phyloP scores from a whole-genome alignment of 495 filamentous ascomycete genomes.

The Trichocladium antarcticum region DNA sequence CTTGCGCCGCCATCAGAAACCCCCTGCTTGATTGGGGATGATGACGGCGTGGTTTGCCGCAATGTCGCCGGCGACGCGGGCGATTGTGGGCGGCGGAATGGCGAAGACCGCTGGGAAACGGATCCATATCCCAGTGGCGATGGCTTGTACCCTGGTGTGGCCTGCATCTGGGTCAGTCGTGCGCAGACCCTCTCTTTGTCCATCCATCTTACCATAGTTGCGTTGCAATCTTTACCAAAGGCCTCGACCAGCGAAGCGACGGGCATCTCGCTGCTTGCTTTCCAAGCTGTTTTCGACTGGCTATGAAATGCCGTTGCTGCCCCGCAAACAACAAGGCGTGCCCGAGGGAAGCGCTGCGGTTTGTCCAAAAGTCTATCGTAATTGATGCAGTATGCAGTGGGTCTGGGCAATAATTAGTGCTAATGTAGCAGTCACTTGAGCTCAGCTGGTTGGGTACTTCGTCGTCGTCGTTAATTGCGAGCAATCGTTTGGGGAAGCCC shows the following conservation, averaged over 20 bases:
- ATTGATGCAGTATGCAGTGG: too few relatives aligned
- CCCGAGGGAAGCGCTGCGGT: too few relatives aligned
- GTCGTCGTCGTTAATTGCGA: too few relatives aligned
- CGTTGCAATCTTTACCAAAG: background rate
- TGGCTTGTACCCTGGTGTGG: constrained; percentile 55
- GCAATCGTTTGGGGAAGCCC: too few relatives aligned
- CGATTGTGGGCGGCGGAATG: constrained; percentile 59
- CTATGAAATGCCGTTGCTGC: too few relatives aligned
- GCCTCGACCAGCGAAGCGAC: too few relatives aligned
- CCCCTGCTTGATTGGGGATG: constrained; percentile 35
- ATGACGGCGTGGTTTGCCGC: constrained; percentile 38
- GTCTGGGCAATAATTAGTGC: too few relatives aligned
- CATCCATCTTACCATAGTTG: constrained; percentile 1
- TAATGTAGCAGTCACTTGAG: too few relatives aligned
- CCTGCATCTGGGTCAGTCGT: constrained; percentile 20
- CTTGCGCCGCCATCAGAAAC: constrained; percentile 28
- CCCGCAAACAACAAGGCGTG: too few relatives aligned
- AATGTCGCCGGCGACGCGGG: constrained; percentile 39
- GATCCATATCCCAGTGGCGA: constrained; percentile 35
- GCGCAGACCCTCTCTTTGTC: background rate
- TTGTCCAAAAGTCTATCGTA: too few relatives aligned
- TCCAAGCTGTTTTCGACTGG: too few relatives aligned
- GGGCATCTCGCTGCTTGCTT: too few relatives aligned
- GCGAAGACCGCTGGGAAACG: constrained; percentile 48
- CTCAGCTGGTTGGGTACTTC: background rate